Percentiles rank a stretch among this genome's conserved stretches.
Conservation (phyloP, 768 basidiomycete genomes). For the Xerocomellus intermedius region DNA sequence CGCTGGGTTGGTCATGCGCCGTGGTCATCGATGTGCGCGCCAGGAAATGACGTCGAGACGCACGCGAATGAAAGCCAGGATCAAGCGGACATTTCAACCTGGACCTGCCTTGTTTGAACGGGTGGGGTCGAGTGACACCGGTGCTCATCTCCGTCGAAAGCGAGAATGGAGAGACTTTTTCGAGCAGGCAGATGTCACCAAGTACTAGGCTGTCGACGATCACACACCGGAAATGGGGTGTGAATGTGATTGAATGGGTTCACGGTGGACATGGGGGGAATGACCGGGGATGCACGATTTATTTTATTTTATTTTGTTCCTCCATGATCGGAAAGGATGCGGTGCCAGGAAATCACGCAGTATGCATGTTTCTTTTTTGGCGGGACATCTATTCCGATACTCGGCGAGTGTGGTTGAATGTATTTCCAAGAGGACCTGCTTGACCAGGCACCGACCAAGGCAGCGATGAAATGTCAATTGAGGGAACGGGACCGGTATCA, state of each 20-base stretch:
- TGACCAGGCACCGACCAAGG: too few relatives aligned
- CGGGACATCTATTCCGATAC: too few relatives aligned
- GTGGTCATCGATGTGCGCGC: conserved; percentile 3
- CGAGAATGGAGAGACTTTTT: too few relatives aligned
- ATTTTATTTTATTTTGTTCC: background rate
- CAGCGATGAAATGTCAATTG: background rate
- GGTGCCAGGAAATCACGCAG: too few relatives aligned
- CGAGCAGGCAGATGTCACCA: too few relatives aligned
- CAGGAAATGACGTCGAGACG: conserved; percentile 1
- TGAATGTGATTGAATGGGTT: background rate
- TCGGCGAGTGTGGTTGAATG: too few relatives aligned
- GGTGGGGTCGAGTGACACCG: too few relatives aligned
- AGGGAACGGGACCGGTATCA: conserved; percentile 16
- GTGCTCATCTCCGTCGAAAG: background rate
- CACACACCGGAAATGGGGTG: background rate
- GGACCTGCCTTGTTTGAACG: too few relatives aligned
- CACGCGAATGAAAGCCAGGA: background rate
- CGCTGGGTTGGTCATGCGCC: conserved; percentile 12
- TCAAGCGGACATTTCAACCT: too few relatives aligned
- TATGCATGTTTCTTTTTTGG: too few relatives aligned
- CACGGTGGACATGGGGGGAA: background rate
- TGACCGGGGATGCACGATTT: background rate
- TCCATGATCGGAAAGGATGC: background rate
- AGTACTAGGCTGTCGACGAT: background rate
- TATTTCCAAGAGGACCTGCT: too few relatives aligned